Conservation (phyloP, 1,284 basidiomycete species). For the Cystobasidium sp. region DNA sequence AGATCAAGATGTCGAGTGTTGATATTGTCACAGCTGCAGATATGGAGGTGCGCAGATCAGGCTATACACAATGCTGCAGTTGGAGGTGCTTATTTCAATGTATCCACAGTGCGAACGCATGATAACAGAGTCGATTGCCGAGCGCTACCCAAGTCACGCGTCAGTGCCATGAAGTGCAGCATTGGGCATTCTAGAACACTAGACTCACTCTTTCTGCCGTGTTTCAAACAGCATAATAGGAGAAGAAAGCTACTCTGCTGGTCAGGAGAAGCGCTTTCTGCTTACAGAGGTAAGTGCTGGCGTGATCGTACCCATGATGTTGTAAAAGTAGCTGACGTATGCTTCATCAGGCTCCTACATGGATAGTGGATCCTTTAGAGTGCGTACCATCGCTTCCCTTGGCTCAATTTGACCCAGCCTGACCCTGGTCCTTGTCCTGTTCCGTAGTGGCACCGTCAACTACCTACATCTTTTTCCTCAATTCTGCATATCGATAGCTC, state of each 20-base stretch:
- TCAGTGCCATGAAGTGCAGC: constrained; percentile 16
- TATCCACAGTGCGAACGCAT: constrained; percentile 44
- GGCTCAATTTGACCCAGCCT: neutral
- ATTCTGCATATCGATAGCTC: constrained; percentile 51
- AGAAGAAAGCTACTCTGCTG: constrained; percentile 52
- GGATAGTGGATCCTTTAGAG: constrained; percentile 54
- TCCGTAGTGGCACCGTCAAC: constrained; percentile 48
- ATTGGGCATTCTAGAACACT: neutral
- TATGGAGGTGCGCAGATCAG: constrained; percentile 35
- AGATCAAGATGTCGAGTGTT: constrained; percentile 46
- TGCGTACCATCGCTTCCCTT: constrained; percentile 41
- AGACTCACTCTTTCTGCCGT: neutral
- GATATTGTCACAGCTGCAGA: constrained; percentile 51
- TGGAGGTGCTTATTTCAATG: neutral
- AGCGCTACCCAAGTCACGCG: constrained; percentile 50
- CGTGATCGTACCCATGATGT: neutral
- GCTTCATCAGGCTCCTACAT: constrained; percentile 49
- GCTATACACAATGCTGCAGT: neutral
- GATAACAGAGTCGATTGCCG: constrained; percentile 47
- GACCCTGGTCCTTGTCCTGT: neutral
- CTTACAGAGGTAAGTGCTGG: constrained; percentile 47
- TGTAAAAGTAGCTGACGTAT: neutral
- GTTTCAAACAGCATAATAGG: constrained; percentile 48
- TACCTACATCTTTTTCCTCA: constrained; percentile 51
- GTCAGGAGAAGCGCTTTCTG: constrained; percentile 52